These are phyloP conservation scores for Polyplosphaeria fusca DNA, from an alignment of 495 filamentous ascomycete genomes.

Conservation along the genomic window DNA sequence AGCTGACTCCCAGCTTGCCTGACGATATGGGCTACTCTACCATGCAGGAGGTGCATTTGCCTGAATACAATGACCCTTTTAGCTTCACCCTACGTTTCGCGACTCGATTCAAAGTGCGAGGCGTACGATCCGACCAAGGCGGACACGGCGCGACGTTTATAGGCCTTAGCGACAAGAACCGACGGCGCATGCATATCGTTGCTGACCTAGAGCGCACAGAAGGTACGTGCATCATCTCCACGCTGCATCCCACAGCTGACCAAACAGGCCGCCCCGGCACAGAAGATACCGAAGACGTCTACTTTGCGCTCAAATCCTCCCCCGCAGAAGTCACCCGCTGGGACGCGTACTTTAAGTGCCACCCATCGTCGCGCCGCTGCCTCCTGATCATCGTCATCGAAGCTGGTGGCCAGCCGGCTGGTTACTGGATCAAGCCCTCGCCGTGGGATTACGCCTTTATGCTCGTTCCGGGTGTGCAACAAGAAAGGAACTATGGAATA, in stretches of 20 bases:
- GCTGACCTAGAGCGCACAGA: background rate
- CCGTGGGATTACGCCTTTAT: no score
- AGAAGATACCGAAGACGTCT: background rate
- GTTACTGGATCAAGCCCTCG: background rate
- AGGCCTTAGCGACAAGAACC: background rate
- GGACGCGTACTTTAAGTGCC: background rate
- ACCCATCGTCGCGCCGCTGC: background rate
- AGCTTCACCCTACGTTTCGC: background rate
- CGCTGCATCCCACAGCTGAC: no score
- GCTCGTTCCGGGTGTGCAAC: no score
- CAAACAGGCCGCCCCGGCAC: no score
- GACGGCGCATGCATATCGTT: background rate
- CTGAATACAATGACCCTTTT: no score
- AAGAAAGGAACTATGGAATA: no score
- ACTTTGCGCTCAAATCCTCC: background rate
- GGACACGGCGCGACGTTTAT: background rate
- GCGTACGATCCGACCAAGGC: background rate
- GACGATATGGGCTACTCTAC: background rate
- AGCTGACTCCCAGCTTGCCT: background rate
- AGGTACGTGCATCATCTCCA: background rate
- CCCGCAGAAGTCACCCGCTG: background rate
- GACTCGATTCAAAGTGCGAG: background rate
- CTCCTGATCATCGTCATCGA: background rate
- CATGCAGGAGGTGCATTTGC: background rate
- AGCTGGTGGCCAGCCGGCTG: background rate